Conservation (phyloP, 306 rosid species). For the Citrullus amarus region DNA sequence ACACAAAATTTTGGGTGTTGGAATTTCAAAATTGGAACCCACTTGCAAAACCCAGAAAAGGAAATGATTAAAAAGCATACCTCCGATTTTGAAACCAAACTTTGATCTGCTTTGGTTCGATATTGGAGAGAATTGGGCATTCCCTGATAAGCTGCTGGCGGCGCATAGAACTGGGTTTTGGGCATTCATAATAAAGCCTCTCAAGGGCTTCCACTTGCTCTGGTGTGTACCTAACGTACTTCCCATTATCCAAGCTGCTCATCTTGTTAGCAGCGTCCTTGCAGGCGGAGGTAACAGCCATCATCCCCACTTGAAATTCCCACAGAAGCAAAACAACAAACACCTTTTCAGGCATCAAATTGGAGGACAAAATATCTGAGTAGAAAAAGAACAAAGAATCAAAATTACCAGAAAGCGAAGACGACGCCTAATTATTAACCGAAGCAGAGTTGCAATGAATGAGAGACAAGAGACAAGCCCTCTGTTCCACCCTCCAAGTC, state of each 20-base stretch:
- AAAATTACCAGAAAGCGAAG: not conserved
- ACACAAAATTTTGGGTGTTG: not conserved
- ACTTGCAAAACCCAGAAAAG: not conserved
- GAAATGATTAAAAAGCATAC: slow-evolving; percentile 13
- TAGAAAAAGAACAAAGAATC: not conserved
- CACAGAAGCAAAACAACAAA: not conserved
- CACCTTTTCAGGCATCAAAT: not conserved
- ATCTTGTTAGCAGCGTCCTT: slow-evolving; percentile 51
- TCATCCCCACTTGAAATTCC: slow-evolving; percentile 32
- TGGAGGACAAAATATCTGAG: not conserved
- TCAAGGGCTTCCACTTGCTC: slow-evolving; percentile 96
- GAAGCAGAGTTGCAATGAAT: not conserved
- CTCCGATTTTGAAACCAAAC: slow-evolving; percentile 98
- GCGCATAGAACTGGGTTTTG: slow-evolving; percentile 90
- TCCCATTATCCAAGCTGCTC: slow-evolving; percentile 73
- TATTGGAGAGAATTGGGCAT: slow-evolving; percentile 89
- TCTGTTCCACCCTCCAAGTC: not conserved
- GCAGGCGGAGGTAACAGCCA: slow-evolving; percentile 61
- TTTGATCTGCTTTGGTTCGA: slow-evolving; percentile 96
- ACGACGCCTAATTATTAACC: not conserved
- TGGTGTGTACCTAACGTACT: slow-evolving; percentile 90
- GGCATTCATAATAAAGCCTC: slow-evolving; percentile 90
- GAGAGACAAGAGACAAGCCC: not conserved
- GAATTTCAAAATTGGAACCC: not conserved
- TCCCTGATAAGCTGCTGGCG: slow-evolving; percentile 95